Percentiles rank a stretch among this genome's conserved stretches.
Evolutionary conservation across 1,284 basidiomycete species (phyloP).

Genomic region (Golubevia pallescens): DNA sequence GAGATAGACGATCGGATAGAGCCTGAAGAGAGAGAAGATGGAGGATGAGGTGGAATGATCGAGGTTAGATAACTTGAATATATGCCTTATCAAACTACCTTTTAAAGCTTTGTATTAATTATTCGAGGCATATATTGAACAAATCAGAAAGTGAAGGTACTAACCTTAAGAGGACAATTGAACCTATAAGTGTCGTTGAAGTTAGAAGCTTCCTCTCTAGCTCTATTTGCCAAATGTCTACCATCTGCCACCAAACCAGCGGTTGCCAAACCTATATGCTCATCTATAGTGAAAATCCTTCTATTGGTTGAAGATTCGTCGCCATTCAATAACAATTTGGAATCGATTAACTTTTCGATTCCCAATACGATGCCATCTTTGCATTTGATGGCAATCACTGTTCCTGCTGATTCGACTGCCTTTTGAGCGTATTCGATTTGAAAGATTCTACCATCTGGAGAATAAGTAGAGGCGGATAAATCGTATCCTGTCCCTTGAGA

Average conservation of each 20-base stretch:
- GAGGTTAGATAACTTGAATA: too few species aligned
- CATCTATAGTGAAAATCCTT: conserved; percentile 55
- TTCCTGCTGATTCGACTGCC: conserved; percentile 59
- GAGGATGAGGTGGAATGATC: not conserved
- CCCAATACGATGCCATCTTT: conserved; percentile 56
- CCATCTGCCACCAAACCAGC: conserved; percentile 61
- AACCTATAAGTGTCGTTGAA: conserved; percentile 55
- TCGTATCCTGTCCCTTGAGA: conserved; percentile 64
- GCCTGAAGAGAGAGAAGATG: conserved; percentile 17
- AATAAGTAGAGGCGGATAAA: conserved; percentile 60
- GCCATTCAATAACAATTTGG: conserved; percentile 57
- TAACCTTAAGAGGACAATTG: conserved; percentile 38
- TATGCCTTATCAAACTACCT: too few species aligned
- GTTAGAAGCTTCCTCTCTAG: conserved; percentile 50
- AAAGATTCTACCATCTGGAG: conserved; percentile 62
- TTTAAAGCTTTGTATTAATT: too few species aligned
- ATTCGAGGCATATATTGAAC: too few species aligned
- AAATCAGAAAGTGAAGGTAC: not conserved
- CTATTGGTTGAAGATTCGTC: conserved; percentile 27
- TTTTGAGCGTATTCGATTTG: conserved; percentile 64
- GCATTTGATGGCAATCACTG: conserved; percentile 58
- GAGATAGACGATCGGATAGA: conserved; percentile 47
- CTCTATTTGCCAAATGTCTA: conserved; percentile 55
- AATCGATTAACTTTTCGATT: conserved; percentile 60
- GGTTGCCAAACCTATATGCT: conserved; percentile 41